Percentiles rank a stretch among this genome's conserved stretches.
These are phyloP conservation scores for Venturia pyrina DNA, from an alignment of 2,329 filamentous ascomycete genomes.

Conservation along the genomic window DNA sequence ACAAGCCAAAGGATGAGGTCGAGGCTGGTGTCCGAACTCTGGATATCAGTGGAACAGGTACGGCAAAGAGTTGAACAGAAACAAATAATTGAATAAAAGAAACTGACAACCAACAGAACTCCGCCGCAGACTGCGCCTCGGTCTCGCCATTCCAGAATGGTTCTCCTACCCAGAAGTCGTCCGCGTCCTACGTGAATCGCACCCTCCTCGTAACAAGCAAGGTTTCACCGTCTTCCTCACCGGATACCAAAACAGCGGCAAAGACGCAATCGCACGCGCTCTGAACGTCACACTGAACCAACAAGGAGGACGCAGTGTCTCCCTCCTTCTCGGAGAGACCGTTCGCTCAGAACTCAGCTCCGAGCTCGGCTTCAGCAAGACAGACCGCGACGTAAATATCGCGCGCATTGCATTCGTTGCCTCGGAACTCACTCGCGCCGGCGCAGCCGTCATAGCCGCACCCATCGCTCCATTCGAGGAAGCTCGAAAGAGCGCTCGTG, in stretches of 20 bases:
- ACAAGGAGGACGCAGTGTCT: conserved; percentile 89
- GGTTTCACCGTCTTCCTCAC: conserved; percentile 98
- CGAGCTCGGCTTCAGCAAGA: conserved; percentile 87
- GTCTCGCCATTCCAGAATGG: conserved; percentile 95
- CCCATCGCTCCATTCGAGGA: conserved; percentile 90
- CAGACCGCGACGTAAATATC: conserved; percentile 92
- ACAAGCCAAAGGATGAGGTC: conserved; percentile 87
- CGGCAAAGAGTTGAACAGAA: conserved; percentile 8
- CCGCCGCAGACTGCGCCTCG: conserved; percentile 78
- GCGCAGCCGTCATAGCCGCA: conserved; percentile 89
- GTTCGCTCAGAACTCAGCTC: conserved; percentile 87
- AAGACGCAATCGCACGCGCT: conserved; percentile 91
- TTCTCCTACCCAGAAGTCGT: conserved; percentile 99
- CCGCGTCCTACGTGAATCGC: conserved; percentile 88
- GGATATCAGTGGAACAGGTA: conserved; percentile 42
- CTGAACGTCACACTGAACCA: conserved; percentile 97
- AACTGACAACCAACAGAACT: conserved; percentile 60
- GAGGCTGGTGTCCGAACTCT: conserved; percentile 67
- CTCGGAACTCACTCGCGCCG: conserved; percentile 83
- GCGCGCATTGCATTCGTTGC: conserved; percentile 94
- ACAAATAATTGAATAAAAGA: background rate
- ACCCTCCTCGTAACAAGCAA: conserved; percentile 82
- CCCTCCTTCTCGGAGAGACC: conserved; percentile 88
- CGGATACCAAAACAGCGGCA: conserved; percentile 92
- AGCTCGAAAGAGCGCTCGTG: conserved; percentile 65